Percentiles rank a stretch among this genome's conserved stretches.
phyloP scores from a whole-genome alignment of 805 yeast species.

The Ogataea methylovora region DNA sequence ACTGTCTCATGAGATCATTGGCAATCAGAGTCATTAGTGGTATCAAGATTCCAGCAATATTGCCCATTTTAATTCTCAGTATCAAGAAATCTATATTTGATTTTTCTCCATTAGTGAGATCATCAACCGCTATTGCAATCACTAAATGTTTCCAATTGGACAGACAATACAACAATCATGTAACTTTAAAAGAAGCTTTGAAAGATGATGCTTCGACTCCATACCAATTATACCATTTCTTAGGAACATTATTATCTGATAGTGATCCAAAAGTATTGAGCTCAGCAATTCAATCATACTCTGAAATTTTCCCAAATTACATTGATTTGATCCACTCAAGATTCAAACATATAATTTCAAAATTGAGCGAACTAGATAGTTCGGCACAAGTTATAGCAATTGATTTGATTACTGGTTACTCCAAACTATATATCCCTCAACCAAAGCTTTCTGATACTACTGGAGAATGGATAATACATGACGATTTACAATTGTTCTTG shows the following conservation, averaged over 20 bases:
- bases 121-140: conserved; percentile 72
- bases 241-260: conserved; percentile 57
- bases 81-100: conserved; percentile 64
- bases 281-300: conserved; percentile 52
- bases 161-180: conserved; percentile 10
- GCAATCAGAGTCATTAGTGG: conserved; percentile 77
- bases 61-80: conserved; percentile 70
- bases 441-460: conserved; percentile 28
- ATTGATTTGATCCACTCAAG: conserved; percentile 67
- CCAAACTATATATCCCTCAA: conserved; percentile 48
- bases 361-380: conserved; percentile 51
- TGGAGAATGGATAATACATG: conserved; percentile 34
- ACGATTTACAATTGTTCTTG: conserved; percentile 52
- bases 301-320: conserved; percentile 44
- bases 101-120: conserved; percentile 68
- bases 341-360: conserved; percentile 37
- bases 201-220: conserved; percentile 28
- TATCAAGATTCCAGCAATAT: conserved; percentile 72
- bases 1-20: conserved; percentile 59
- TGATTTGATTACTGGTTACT: conserved; percentile 61
- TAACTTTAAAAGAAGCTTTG: conserved; percentile 6
- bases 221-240: conserved; percentile 41
- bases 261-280: conserved; percentile 60
- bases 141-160: conserved; percentile 43
- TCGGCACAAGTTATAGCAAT: conserved; percentile 60